Conservation (phyloP, 495 filamentous ascomycete species). For the Neurospora sp. region DNA sequence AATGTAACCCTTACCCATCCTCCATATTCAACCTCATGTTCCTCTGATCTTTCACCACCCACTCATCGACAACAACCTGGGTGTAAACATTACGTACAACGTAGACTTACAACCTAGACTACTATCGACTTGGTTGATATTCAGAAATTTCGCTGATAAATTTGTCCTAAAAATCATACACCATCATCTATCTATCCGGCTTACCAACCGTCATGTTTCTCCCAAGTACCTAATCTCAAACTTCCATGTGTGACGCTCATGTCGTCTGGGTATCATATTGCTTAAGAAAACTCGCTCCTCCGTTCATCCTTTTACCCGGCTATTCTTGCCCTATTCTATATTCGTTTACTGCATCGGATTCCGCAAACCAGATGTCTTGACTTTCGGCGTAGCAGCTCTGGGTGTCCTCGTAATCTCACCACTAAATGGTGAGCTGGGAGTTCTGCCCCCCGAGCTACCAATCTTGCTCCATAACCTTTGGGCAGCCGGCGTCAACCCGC, state of each 20-base stretch:
- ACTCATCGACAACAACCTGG: neutral
- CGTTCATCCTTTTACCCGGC: neutral
- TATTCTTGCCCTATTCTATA: neutral
- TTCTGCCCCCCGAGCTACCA: conserved; percentile 40
- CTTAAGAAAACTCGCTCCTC: neutral
- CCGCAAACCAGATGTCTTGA: conserved; percentile 13
- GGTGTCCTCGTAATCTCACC: conserved; percentile 21
- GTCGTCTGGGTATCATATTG: conserved; percentile 10
- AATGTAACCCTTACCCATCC: neutral
- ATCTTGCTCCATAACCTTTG: conserved; percentile 65
- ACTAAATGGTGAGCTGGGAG: conserved; percentile 40
- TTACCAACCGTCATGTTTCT: neutral
- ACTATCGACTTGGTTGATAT: neutral
- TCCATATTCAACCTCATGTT: neutral
- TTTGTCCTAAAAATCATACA: neutral
- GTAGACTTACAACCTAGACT: neutral
- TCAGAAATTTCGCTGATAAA: neutral
- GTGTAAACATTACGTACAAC: neutral
- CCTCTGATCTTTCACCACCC: neutral
- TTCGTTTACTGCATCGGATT: conserved; percentile 10
- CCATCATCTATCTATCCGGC: neutral
- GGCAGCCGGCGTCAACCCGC: conserved; percentile 64
- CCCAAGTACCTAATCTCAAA: neutral
- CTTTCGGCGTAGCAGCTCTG: conserved; percentile 18
- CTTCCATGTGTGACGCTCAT: neutral